A percentile compares a stretch with the other conserved stretches of the same genome.
Conservation (phyloP, 495 filamentous ascomycete genomes). For the Tuber brumale region DNA sequence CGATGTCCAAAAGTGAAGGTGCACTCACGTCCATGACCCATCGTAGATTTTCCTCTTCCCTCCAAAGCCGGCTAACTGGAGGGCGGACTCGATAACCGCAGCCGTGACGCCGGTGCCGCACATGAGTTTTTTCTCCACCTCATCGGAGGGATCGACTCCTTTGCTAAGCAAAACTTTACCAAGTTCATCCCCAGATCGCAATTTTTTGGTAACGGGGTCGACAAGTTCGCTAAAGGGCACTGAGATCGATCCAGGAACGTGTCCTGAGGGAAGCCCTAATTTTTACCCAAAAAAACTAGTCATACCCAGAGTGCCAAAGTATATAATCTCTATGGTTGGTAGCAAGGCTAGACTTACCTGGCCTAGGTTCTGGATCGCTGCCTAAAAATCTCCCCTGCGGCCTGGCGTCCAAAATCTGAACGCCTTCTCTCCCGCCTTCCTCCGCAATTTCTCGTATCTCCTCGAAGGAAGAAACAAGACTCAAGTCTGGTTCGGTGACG, state of each 20-base stretch:
- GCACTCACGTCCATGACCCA: conserved; percentile 93
- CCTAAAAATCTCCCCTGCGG: conserved; percentile 73
- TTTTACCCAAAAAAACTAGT: background rate
- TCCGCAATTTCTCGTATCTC: conserved; percentile 69
- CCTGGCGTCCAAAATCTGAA: conserved; percentile 88
- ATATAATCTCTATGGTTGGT: conserved; percentile 15
- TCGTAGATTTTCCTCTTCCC: conserved; percentile 76
- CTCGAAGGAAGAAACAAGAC: conserved; percentile 57
- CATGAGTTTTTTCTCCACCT: conserved; percentile 67
- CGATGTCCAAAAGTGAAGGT: background rate
- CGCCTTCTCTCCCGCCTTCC: conserved; percentile 68
- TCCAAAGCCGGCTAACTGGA: conserved; percentile 70
- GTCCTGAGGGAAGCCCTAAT: conserved; percentile 68
- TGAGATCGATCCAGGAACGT: conserved; percentile 76
- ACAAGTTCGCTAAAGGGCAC: conserved; percentile 74
- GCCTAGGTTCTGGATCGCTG: conserved; percentile 75
- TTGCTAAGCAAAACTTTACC: conserved; percentile 67
- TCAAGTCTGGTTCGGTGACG: conserved; percentile 49
- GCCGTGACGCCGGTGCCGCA: conserved; percentile 96
- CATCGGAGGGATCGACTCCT: conserved; percentile 58
- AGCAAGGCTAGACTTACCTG: conserved; percentile 43
- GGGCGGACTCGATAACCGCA: conserved; percentile 80
- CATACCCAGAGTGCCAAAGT: background rate
- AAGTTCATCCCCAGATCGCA: conserved; percentile 65
- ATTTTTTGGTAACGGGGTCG: conserved; percentile 71